These are phyloP conservation scores for Euptelea pleiosperma DNA, from an alignment of 164 flowering plant species.

Conservation along the genomic window DNA sequence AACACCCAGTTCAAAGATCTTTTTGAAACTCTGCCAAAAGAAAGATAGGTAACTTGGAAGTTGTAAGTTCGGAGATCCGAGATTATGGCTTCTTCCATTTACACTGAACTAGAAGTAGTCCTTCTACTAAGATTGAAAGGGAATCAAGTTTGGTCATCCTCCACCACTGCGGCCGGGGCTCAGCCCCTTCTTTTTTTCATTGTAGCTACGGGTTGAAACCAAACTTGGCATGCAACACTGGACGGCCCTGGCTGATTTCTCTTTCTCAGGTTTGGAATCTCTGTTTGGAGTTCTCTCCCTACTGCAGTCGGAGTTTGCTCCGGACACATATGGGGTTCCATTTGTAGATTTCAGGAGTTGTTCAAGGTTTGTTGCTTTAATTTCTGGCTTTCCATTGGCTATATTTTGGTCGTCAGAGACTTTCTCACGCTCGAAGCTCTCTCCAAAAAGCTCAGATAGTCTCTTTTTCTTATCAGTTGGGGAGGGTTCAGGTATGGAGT, in stretches of 20 bases:
- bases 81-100: conserved; percentile 7
- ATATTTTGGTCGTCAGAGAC: conserved; percentile 16
- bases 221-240: conserved; percentile 75
- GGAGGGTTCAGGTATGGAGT: conserved; percentile 28
- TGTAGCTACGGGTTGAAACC: conserved; percentile 41
- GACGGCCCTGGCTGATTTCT: conserved; percentile 30
- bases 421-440: conserved; percentile 33
- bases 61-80: not conserved
- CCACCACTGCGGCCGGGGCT: conserved; percentile 31
- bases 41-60: conserved; percentile 3
- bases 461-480: conserved; percentile 56
- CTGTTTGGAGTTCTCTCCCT: conserved; percentile 52
- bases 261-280: conserved; percentile 25
- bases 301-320: conserved; percentile 32
- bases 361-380: too few species aligned
- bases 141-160: not conserved
- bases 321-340: conserved; percentile 41
- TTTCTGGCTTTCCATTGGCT: conserved; percentile 14
- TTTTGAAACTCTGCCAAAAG: not conserved
- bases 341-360: conserved; percentile 29
- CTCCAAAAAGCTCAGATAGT: conserved; percentile 62
- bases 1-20: not conserved
- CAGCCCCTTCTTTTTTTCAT: conserved; percentile 49
- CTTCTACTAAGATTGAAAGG: not conserved
- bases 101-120: not conserved